Percentiles rank a stretch among this genome's conserved stretches.
Evolutionary conservation across 768 basidiomycete species (phyloP).

Genomic region (Hygrocybe punicea): DNA sequence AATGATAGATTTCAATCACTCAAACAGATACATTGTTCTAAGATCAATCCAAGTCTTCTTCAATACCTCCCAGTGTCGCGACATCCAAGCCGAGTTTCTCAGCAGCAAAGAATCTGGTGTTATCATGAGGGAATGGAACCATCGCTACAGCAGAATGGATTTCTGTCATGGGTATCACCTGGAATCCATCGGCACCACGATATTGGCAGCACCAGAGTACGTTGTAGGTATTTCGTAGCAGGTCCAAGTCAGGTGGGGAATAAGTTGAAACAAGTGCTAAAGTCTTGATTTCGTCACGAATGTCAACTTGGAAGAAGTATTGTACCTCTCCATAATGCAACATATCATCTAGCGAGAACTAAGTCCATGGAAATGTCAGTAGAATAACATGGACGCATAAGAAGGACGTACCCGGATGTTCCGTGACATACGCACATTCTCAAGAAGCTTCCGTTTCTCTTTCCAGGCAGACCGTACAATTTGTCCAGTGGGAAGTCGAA

Average conservation of each 20-base stretch:
- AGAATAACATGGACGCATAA: no score
- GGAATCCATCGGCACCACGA: slow-evolving; percentile 10
- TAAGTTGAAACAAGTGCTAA: slow-evolving; percentile 10
- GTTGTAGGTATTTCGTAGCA: slow-evolving; percentile 6
- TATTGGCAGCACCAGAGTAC: slow-evolving; percentile 9
- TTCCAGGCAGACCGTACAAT: slow-evolving; percentile 20
- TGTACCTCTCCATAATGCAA: neutral
- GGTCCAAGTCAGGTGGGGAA: slow-evolving; percentile 2
- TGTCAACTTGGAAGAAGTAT: slow-evolving; percentile 1
- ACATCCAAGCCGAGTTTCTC: slow-evolving; percentile 35
- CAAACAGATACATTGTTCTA: no score
- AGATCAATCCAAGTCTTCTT: neutral
- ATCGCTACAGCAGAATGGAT: slow-evolving; percentile 24
- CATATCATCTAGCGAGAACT: neutral
- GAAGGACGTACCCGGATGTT: neutral
- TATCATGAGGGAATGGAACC: slow-evolving; percentile 20
- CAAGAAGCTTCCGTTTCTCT: slow-evolving; percentile 7
- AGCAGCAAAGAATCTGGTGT: slow-evolving; percentile 43
- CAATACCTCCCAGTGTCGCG: slow-evolving; percentile 6
- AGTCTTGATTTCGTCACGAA: slow-evolving; percentile 7
- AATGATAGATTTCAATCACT: no score
- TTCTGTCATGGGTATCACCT: slow-evolving; percentile 6
- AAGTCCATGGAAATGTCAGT: neutral
- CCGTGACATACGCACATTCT: neutral
- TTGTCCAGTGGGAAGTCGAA: slow-evolving; percentile 26